These are phyloP conservation scores for Daldinia bambusicola DNA, from an alignment of 495 filamentous ascomycete genomes.

Conservation along the genomic window DNA sequence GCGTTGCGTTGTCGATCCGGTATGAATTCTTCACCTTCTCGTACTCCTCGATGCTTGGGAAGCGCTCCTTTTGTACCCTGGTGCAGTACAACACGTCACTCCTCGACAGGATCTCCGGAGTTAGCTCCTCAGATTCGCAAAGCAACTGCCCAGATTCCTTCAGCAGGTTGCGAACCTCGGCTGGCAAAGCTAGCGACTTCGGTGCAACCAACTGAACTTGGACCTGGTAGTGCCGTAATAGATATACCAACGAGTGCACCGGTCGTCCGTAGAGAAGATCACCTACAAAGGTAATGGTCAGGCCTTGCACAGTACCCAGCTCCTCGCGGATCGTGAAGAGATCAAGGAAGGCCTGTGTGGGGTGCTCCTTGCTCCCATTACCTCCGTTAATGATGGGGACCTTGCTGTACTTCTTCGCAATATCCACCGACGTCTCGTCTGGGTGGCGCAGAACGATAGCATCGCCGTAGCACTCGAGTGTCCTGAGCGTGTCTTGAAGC, in stretches of 20 bases:
- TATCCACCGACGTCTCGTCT: slow-evolving; percentile 76
- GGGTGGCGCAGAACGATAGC: slow-evolving; percentile 95
- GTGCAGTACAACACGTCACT: slow-evolving; percentile 97
- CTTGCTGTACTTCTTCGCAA: slow-evolving; percentile 83
- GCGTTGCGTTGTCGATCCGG: slow-evolving; percentile 86
- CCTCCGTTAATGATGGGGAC: slow-evolving; percentile 97
- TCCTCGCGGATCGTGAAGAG: slow-evolving; percentile 98
- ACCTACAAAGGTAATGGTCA: slow-evolving; percentile 95
- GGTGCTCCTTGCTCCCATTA: slow-evolving; percentile 94
- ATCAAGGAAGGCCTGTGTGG: slow-evolving; percentile 98
- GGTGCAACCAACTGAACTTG: slow-evolving; percentile 91
- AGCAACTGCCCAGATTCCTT: slow-evolving; percentile 77
- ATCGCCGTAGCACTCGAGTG: slow-evolving; percentile 92
- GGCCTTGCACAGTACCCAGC: slow-evolving; percentile 89
- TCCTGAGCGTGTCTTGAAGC: slow-evolving; percentile 91
- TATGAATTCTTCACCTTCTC: slow-evolving; percentile 88
- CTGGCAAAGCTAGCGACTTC: slow-evolving; percentile 77
- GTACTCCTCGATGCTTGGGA: slow-evolving; percentile 79
- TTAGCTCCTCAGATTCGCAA: slow-evolving; percentile 78
- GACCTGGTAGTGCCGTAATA: slow-evolving; percentile 94
- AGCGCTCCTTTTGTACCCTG: slow-evolving; percentile 94
- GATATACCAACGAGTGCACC: slow-evolving; percentile 91
- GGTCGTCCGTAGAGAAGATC: slow-evolving; percentile 93
- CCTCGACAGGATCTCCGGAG: slow-evolving; percentile 80
- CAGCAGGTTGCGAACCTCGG: slow-evolving; percentile 75